Base-by-base conservation (phyloP, 345 rosid species). In the Populus euphratica region DNA sequence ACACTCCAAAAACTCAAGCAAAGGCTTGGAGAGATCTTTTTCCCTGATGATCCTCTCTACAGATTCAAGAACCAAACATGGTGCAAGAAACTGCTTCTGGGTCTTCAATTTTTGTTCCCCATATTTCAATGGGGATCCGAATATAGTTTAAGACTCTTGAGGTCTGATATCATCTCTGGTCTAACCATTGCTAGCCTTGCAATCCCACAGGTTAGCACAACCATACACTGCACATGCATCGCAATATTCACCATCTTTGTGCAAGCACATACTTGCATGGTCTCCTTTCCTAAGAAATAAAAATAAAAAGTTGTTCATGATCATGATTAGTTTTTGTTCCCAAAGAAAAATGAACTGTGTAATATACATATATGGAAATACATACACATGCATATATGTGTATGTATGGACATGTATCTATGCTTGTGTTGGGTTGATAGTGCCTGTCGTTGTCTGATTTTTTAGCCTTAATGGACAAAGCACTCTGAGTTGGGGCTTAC, bases 151-250 rank as follows among this genome's bases (percentile, higher is more conserved):
- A 76, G 71, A 73, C 86, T 91, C 44, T 81, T 96, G 67, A 86
- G 90, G 86, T 96, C 99, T 50, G 99, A 96, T 82, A 62, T 91
- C 83, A 84, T 96, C 85, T 88, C 99, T 64, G 99, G 99, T 49
- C 89, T 96, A 80, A 96, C 99, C 95, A 96, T 96, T 88, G 98
- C 99, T 31, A 96, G 97, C 89, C 95, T 96, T 43, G 97, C 99
- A 11, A 96, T 96, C 72, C 99, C 99, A 54, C 99, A 96, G 99
- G 99, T 94, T 79, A 44, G 47, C n/a, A 49, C 38, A 16, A 39
- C 17, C 10, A 9, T 77, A 5, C 66, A 69, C 2, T 61, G n/a
- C 59, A 69, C 47, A 16, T 39, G 16, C 47, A 56, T 36, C 5
- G 14, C 16, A 38, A 38, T 23, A 11, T 9, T 7, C 16, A 35